These are phyloP conservation scores for Xenosphaeropsis pyriputrescens DNA, from an alignment of 2,329 filamentous ascomycete species.

Conservation along the genomic window DNA sequence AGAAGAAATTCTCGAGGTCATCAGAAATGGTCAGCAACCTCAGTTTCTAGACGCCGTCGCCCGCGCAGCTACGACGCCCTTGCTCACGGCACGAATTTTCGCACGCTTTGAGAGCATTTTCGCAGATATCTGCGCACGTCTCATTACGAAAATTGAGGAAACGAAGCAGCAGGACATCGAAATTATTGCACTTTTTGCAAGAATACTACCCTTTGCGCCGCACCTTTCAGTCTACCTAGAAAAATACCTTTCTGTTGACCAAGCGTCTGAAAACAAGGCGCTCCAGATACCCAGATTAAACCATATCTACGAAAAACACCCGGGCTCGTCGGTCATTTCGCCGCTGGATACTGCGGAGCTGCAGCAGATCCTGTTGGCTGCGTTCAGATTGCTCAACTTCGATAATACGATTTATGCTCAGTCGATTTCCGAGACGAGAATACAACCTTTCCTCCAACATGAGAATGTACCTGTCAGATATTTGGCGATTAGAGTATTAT, in stretches of 20 bases:
- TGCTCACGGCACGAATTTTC: slow-evolving; percentile 60
- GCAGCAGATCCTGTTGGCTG: slow-evolving; percentile 43
- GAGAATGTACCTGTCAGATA: slow-evolving; percentile 51
- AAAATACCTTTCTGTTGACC: slow-evolving; percentile 19
- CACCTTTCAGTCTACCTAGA: slow-evolving; percentile 63
- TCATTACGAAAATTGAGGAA: slow-evolving; percentile 32
- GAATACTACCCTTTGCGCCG: slow-evolving; percentile 69
- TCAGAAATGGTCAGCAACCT: slow-evolving; percentile 46
- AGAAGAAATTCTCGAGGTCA: slow-evolving; percentile 50
- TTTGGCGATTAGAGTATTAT: slow-evolving; percentile 69
- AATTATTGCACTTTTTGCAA: slow-evolving; percentile 59
- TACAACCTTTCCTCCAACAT: slow-evolving; percentile 56
- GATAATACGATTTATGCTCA: slow-evolving; percentile 53
- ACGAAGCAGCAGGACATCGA: slow-evolving; percentile 10
- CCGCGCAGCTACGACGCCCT: slow-evolving; percentile 51
- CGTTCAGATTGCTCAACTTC: slow-evolving; percentile 69
- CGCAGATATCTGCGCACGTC: slow-evolving; percentile 71
- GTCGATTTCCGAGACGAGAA: slow-evolving; percentile 47
- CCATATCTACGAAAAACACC: slow-evolving; percentile 4
- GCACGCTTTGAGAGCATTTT: slow-evolving; percentile 61
- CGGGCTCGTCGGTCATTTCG: slow-evolving; percentile 11
- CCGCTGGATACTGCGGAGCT: slow-evolving; percentile 22
- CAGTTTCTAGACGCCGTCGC: slow-evolving; percentile 60
- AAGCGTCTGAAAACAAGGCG: no score
- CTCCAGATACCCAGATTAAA: no score